Evolutionary conservation across 1,284 basidiomycete species (phyloP).

Genomic region (Trichosporon sp.): DNA sequence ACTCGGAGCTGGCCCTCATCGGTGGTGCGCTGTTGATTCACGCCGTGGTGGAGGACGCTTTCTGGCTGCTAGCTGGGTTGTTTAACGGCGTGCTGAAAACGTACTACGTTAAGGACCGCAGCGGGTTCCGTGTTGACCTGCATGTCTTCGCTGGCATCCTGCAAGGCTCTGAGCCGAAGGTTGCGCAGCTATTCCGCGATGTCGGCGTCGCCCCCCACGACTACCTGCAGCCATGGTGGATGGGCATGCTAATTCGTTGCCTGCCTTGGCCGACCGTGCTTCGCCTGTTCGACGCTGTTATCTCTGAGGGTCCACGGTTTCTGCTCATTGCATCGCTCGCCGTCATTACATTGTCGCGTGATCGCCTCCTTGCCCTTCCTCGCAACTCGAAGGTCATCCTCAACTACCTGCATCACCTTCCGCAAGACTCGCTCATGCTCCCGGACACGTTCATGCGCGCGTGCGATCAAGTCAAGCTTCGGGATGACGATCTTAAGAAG

Average conservation of each 20-base stretch:
- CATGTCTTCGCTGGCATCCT: conserved; percentile 74
- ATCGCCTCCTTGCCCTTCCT: conserved; percentile 45
- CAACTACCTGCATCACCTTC: conserved; percentile 45
- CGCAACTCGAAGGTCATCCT: conserved; percentile 37
- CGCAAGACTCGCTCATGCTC: conserved; percentile 52
- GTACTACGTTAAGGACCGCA: conserved; percentile 72
- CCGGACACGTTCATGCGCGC: conserved; percentile 53
- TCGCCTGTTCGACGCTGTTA: conserved; percentile 83
- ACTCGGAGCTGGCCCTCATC: conserved; percentile 66
- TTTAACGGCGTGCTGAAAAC: conserved; percentile 70
- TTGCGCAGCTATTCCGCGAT: conserved; percentile 65
- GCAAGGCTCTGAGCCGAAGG: conserved; percentile 66
- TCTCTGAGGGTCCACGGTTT: conserved; percentile 83
- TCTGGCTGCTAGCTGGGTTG: conserved; percentile 75
- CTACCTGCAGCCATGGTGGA: conserved; percentile 51
- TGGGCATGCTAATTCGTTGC: conserved; percentile 68
- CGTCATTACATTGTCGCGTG: conserved; percentile 60
- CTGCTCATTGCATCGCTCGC: conserved; percentile 78
- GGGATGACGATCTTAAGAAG: conserved; percentile 51
- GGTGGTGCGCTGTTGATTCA: conserved; percentile 77
- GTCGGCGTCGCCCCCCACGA: conserved; percentile 58
- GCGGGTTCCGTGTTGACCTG: conserved; percentile 78
- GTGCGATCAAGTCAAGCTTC: conserved; percentile 48
- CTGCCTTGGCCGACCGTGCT: conserved; percentile 76
- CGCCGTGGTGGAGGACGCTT: conserved; percentile 85